phyloP scores from a whole-genome alignment of 305 asterid genomes.

The Caryopteris hybrid region DNA sequence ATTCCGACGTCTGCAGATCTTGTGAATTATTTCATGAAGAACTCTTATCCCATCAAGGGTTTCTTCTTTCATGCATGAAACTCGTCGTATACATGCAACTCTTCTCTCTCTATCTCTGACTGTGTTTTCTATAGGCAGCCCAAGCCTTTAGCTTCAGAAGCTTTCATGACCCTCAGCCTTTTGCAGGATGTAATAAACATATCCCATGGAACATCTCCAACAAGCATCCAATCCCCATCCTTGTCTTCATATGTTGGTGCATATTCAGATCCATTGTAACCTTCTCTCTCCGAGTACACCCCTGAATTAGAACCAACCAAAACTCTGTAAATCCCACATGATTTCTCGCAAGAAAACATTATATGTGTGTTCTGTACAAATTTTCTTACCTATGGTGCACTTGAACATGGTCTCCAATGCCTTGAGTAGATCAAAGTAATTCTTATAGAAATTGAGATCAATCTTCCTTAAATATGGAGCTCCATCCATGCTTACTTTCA shows the following conservation, averaged over 20 bases:
- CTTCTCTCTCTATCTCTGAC: neutral
- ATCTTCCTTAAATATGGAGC: conserved; percentile 85
- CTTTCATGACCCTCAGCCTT: conserved; percentile 74
- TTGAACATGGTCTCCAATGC: conserved; percentile 78
- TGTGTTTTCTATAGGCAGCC: conserved; percentile 30
- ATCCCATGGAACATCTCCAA: conserved; percentile 95
- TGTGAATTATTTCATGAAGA: no score
- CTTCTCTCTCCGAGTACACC: conserved; percentile 69
- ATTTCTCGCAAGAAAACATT: neutral
- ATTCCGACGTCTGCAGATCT: no score
- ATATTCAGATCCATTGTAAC: conserved; percentile 60
- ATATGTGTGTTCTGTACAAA: no score
- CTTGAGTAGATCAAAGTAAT: conserved; percentile 60
- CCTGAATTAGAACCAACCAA: conserved; percentile 29
- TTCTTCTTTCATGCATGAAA: neutral
- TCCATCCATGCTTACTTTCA: conserved; percentile 96
- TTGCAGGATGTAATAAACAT: conserved; percentile 77
- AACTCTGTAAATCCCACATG: neutral
- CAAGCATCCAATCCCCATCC: conserved; percentile 98
- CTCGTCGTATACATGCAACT: neutral
- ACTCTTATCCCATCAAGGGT: no score
- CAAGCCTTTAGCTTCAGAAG: conserved; percentile 75
- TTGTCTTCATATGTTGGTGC: conserved; percentile 89
- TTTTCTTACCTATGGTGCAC: conserved; percentile 60
- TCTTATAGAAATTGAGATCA: conserved; percentile 47